Conservation (phyloP, 495 filamentous ascomycete species). For the Astrothelium subdiscretum region DNA sequence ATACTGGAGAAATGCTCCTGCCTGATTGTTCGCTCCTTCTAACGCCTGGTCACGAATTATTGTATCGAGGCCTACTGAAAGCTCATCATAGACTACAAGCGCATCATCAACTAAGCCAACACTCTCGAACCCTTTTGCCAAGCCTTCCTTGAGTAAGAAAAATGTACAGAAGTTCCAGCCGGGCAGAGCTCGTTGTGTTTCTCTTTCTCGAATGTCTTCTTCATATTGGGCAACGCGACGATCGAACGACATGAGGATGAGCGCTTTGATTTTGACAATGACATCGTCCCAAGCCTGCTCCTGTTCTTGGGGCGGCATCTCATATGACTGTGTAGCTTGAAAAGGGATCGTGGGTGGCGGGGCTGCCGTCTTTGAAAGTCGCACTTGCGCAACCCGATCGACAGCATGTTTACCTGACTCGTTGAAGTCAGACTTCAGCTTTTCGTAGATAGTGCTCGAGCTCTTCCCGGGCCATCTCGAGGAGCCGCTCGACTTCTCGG, state of each 20-base stretch:
- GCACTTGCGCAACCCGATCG: slow-evolving; percentile 78
- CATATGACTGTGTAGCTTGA: slow-evolving; percentile 22
- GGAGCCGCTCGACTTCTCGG: slow-evolving; percentile 33
- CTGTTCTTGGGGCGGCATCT: slow-evolving; percentile 54
- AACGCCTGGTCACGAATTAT: slow-evolving; percentile 64
- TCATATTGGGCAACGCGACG: slow-evolving; percentile 87
- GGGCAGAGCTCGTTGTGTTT: slow-evolving; percentile 74
- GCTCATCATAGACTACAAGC: slow-evolving; percentile 82
- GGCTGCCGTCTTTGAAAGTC: slow-evolving; percentile 45
- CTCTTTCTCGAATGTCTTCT: slow-evolving; percentile 90
- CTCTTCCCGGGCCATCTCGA: slow-evolving; percentile 67
- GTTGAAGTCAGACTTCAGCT: slow-evolving; percentile 86
- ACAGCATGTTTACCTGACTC: slow-evolving; percentile 60
- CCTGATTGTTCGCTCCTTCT: slow-evolving; percentile 44
- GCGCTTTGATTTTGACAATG: slow-evolving; percentile 71
- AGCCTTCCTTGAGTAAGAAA: slow-evolving; percentile 91
- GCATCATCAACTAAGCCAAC: slow-evolving; percentile 94
- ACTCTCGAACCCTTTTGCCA: slow-evolving; percentile 88
- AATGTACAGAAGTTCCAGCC: slow-evolving; percentile 99
- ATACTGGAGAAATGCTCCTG: slow-evolving; percentile 51
- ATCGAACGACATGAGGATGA: slow-evolving; percentile 85
- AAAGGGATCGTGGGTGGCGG: slow-evolving; percentile 24
- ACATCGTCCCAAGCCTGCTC: slow-evolving; percentile 72
- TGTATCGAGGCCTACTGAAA: slow-evolving; percentile 71
- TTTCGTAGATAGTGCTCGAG: slow-evolving; percentile 74